Conservation (phyloP, 2,329 filamentous ascomycete genomes). For the Chalaropsis thielavioides region DNA sequence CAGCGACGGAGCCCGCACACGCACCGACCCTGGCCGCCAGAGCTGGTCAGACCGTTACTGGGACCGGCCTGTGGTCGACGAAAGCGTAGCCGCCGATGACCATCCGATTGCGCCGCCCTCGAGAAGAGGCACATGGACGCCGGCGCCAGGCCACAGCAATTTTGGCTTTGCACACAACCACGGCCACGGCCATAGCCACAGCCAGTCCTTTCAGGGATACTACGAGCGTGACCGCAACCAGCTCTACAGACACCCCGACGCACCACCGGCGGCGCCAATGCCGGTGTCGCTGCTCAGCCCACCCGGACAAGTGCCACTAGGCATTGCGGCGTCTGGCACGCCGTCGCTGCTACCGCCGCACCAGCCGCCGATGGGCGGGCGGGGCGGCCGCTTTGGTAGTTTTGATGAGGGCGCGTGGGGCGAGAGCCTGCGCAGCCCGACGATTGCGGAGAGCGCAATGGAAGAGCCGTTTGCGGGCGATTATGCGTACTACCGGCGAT, state of each 20-base stretch:
- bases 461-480: not conserved
- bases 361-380: not conserved
- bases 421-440: not conserved
- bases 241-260: not conserved
- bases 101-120: not conserved
- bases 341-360: not conserved
- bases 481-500: not conserved
- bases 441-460: slow-evolving; percentile 2
- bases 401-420: slow-evolving; percentile 1
- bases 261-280: slow-evolving; percentile 11
- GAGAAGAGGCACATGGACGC: slow-evolving; percentile 10
- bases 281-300: not conserved
- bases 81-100: not conserved
- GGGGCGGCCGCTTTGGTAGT: not conserved
- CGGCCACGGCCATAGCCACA: slow-evolving; percentile 1
- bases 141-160: slow-evolving; percentile 5
- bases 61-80: slow-evolving; percentile 3
- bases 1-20: not conserved
- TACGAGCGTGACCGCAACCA: slow-evolving; percentile 9
- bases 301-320: not conserved
- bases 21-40: not conserved
- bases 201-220: slow-evolving; percentile 8
- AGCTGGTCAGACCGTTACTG: slow-evolving; percentile 11
- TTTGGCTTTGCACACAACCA: slow-evolving; percentile 5
- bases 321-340: not conserved